Evolutionary conservation across 2,329 filamentous ascomycete genomes (phyloP).

Genomic region (Epichloe uncinata): DNA sequence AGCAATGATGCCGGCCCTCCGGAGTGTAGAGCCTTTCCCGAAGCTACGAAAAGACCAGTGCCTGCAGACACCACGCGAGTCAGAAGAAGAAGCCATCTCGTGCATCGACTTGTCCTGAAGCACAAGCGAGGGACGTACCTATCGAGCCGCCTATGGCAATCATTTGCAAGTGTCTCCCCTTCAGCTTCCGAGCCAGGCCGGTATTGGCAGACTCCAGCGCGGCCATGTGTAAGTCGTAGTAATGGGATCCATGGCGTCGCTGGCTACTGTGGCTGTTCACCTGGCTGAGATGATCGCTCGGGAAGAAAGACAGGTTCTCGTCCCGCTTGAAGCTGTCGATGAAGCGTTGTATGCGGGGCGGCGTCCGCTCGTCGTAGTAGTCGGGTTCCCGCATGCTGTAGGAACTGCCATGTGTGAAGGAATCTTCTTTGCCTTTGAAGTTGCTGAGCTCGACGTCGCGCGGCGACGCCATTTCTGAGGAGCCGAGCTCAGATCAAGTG

Average conservation of each 20-base stretch:
- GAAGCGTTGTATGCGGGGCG: slow-evolving; percentile 28
- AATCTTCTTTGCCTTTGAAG: slow-evolving; percentile 46
- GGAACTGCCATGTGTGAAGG: slow-evolving; percentile 33
- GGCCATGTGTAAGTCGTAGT: slow-evolving; percentile 42
- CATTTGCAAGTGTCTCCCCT: slow-evolving; percentile 86
- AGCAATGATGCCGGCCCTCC: slow-evolving; percentile 70
- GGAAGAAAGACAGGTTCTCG: slow-evolving; percentile 34
- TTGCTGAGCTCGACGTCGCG: slow-evolving; percentile 42
- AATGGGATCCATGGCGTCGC: slow-evolving; percentile 25
- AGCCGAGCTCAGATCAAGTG: no score
- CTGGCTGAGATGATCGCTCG: slow-evolving; percentile 27
- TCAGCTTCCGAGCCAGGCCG: slow-evolving; percentile 62
- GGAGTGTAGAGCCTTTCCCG: slow-evolving; percentile 53
- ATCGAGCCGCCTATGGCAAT: slow-evolving; percentile 93
- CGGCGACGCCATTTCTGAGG: slow-evolving; percentile 22
- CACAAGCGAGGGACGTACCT: slow-evolving; percentile 29
- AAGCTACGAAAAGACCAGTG: slow-evolving; percentile 78
- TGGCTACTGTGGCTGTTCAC: slow-evolving; percentile 14
- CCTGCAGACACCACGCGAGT: slow-evolving; percentile 15
- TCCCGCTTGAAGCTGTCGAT: slow-evolving; percentile 53
- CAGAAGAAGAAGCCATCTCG: neutral
- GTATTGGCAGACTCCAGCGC: slow-evolving; percentile 65
- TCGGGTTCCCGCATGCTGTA: slow-evolving; percentile 38
- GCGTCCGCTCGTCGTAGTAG: slow-evolving; percentile 29
- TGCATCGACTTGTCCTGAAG: neutral